Evolutionary conservation across 305 asterid genomes (phyloP), one percentile per base, ranked within the genome.

Genomic region (Ajuga reptans): DNA sequence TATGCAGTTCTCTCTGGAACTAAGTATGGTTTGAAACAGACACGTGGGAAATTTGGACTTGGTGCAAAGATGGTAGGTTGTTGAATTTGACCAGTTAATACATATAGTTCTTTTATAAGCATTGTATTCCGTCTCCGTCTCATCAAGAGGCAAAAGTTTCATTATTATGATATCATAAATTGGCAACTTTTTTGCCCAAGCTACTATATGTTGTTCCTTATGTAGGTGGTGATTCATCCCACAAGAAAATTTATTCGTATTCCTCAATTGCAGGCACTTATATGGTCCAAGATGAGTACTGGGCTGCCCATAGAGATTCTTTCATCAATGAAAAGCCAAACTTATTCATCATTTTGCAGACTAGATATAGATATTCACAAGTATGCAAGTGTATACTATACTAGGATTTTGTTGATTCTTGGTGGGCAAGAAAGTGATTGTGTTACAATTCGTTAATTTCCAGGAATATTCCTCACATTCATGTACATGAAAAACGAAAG

Each of bases 251-350:
- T 62, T 3, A 37, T 51, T 29, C 12, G 15, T 71, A 37, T 65
- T 72, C 24, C 58, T 51, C 45, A 33, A 46, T 11, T 81, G 79
- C 87, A 91, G 97, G 97, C 96, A 43, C 85, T 91, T 73, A 91
- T 91, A 71, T 89, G 97, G 97, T 91, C 97, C 68, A 89, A 89
- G 82, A 91, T 91, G 97, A 91, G 97, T 82, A 89, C 97, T 66
- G 97, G 96, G 66, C 89, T 91, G 62, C 97, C 97, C 57, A 91
- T 91, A 75, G 96, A 91, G 77, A 91, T 91, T 78, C 70, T 79
- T 60, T 87, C 97, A 18, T 89, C 96, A 72, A 89, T 89, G 94
- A 83, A 83, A 77, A 86, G 85, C 78, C 94, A 87, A 77, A 76
- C 59, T 33, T 85, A 81, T 82, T 77, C 91, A 57, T 75, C 96